These are phyloP conservation scores for Petunia hybrid DNA, from an alignment of 305 asterid species.

Conservation along the genomic window DNA sequence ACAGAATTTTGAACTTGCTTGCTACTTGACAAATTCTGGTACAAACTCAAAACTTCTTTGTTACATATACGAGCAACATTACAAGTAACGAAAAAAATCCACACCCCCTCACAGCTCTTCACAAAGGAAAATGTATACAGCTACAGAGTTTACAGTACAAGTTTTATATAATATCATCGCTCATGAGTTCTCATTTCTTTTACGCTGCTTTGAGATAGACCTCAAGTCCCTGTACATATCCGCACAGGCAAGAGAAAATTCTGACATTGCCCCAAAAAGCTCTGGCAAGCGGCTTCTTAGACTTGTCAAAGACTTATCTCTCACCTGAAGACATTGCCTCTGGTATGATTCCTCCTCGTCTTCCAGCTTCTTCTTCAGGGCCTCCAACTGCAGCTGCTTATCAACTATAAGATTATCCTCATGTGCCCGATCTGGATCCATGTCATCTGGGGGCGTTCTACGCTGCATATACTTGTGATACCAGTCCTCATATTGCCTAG, in stretches of 20 bases:
- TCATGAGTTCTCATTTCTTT: slow-evolving; percentile 46
- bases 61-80: slow-evolving; percentile 11
- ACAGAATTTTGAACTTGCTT: not conserved
- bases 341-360: slow-evolving; percentile 74
- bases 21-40: slow-evolving; percentile 25
- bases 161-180: slow-evolving; percentile 6
- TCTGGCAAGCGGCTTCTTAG: slow-evolving; percentile 84
- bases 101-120: slow-evolving; percentile 2
- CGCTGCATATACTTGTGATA: slow-evolving; percentile 70
- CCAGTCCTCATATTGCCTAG: slow-evolving; percentile 82
- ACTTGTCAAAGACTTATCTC: slow-evolving; percentile 81
- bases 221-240: slow-evolving; percentile 79
- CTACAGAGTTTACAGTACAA: slow-evolving; percentile 16
- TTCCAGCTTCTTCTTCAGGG: slow-evolving; percentile 62
- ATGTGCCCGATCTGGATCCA: slow-evolving; percentile 63
- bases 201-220: slow-evolving; percentile 47
- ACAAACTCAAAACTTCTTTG: slow-evolving; percentile 2
- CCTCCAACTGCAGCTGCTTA: slow-evolving; percentile 62
- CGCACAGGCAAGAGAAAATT: slow-evolving; percentile 83
- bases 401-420: slow-evolving; percentile 60
- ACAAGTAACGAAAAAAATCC: slow-evolving; percentile 19
- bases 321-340: slow-evolving; percentile 81
- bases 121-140: slow-evolving; percentile 17
- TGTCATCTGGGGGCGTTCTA: slow-evolving; percentile 67
- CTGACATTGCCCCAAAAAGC: slow-evolving; percentile 70